Base-by-base conservation (phyloP, 495 filamentous ascomycete species). In the Aspergillus taichungensis region DNA sequence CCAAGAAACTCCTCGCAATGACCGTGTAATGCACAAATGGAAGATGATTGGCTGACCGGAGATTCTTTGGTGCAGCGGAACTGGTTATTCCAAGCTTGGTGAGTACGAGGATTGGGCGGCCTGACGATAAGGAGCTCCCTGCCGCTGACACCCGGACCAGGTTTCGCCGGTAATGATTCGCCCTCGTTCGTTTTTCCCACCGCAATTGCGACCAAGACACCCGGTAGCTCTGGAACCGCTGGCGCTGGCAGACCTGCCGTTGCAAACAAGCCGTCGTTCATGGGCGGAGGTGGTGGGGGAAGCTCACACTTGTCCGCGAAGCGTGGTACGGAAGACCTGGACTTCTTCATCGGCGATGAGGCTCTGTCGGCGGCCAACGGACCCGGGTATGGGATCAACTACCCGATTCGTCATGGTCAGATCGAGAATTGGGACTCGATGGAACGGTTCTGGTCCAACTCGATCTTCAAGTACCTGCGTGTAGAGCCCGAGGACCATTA, bases 341-440 rank as follows among this genome's bases (percentile, higher is more conserved):
- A 98, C 64, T 98, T 91, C 76, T 97, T 95, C 69, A 97, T 98
- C 62, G 92, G 92, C 46, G 92, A 97, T 59, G 92, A 96, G 70
- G 92, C 92, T 45, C 74, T 96, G 46, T 73, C 85, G 40, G 90
- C 91, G 13, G 74, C 85, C 37, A 77, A 64, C 56, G 92, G 92
- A 29, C 90, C 89, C 46, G 89, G 92, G 49, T 98, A 98, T 68
- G 90, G 85, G 39, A 74, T 96, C 61, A 87, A 98, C 69, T 97
- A 96, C 64, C 92, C 92, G 35, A 95, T 98, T 59, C 79, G 94
- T 45, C 92, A 98, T 60, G 92, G 92, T 42, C 94, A 97, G 69
- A 84, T 98, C 57, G 92, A 98, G 68, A 95, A 98, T 60, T 98
- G 92, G 92, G 92, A 98, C 64, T 84, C 94, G 53, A 98, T 98